These are phyloP conservation scores for Dictyostelium intermedium DNA, from an alignment of 78 protist genomes.

Conservation along the genomic window DNA sequence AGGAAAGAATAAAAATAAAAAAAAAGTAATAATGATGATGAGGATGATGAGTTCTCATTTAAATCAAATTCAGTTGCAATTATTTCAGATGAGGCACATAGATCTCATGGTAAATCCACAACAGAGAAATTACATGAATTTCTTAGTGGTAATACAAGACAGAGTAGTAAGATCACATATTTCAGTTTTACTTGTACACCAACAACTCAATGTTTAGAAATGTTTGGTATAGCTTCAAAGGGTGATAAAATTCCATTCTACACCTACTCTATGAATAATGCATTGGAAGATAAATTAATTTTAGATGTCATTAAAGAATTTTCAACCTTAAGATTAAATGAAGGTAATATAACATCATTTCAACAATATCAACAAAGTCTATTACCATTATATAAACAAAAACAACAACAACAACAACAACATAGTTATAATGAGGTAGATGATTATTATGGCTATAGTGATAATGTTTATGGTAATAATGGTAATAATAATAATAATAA, in stretches of 20 bases:
- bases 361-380: background rate
- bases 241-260: constrained; percentile 60
- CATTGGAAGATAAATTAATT: constrained; percentile 39
- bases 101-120: constrained; percentile 74
- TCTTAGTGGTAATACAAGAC: constrained; percentile 33
- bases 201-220: constrained; percentile 67
- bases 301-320: constrained; percentile 40
- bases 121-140: constrained; percentile 62
- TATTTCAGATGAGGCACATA: constrained; percentile 74
- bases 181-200: constrained; percentile 80
- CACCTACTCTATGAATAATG: constrained; percentile 69
- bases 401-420: constrained; percentile 1
- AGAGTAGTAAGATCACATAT: constrained; percentile 50
- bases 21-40: background rate
- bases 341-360: background rate
- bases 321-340: background rate
- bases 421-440: background rate
- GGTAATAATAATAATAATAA: background rate
- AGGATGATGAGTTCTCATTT: constrained; percentile 24
- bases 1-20: background rate
- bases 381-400: background rate
- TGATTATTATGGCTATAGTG: background rate
- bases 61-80: constrained; percentile 63
- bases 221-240: constrained; percentile 57
- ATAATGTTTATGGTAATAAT: background rate